These are phyloP conservation scores for Spiraea crenata DNA, from an alignment of 331 rosid genomes.

Conservation along the genomic window DNA sequence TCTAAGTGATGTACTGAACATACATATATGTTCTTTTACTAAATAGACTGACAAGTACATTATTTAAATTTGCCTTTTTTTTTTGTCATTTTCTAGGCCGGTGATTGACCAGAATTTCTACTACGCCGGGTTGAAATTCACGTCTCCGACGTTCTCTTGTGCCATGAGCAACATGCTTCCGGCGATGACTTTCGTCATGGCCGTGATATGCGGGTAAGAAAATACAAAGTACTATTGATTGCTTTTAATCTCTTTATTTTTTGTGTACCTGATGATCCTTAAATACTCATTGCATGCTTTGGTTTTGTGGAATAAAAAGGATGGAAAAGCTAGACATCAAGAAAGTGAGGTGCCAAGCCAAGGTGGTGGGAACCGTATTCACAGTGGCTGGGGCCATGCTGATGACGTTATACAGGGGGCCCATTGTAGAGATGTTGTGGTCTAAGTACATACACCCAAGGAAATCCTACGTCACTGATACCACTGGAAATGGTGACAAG, in stretches of 20 bases:
- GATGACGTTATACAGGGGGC: slow-evolving; percentile 90
- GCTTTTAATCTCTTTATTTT: background rate
- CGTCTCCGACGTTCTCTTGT: slow-evolving; percentile 90
- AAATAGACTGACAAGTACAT: background rate
- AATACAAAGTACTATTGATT: background rate
- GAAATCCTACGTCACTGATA: slow-evolving; percentile 15
- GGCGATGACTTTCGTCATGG: slow-evolving; percentile 87
- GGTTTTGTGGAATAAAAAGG: slow-evolving; percentile 33
- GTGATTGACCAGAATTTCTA: slow-evolving; percentile 96
- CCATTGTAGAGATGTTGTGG: slow-evolving; percentile 62
- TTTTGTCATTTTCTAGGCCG: slow-evolving; percentile 44
- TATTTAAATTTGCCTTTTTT: too few relatives aligned
- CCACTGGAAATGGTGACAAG: slow-evolving; percentile 34
- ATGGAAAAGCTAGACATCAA: slow-evolving; percentile 83
- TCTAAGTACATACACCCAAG: slow-evolving; percentile 36
- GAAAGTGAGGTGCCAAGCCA: slow-evolving; percentile 77
- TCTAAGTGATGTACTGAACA: background rate
- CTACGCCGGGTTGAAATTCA: slow-evolving; percentile 84
- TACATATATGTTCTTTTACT: background rate
- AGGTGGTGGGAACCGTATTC: slow-evolving; percentile 66
- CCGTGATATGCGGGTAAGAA: slow-evolving; percentile 69
- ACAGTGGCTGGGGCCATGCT: slow-evolving; percentile 90
- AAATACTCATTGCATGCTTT: background rate
- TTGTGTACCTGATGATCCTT: background rate
- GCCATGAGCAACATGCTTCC: slow-evolving; percentile 94